Evolutionary conservation across 1,284 basidiomycete species (phyloP).

Genomic region (Acaromyces ingoldii): DNA sequence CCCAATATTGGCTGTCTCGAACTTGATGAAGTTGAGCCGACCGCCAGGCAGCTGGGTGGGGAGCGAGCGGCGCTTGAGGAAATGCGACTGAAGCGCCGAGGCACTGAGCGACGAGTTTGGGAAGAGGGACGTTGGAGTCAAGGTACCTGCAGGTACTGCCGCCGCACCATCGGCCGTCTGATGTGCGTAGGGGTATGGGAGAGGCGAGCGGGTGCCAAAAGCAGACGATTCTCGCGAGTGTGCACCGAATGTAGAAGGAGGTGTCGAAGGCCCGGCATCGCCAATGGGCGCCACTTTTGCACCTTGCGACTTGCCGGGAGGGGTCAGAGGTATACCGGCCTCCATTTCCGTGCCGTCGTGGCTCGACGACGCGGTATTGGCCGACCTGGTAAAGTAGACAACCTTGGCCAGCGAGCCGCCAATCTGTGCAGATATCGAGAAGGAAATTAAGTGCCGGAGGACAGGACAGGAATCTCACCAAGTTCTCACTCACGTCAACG

Average conservation of each 20-base stretch:
- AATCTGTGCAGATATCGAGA: slow-evolving; percentile 59
- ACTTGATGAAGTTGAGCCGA: slow-evolving; percentile 93
- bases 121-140: slow-evolving; percentile 40
- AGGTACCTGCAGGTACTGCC: slow-evolving; percentile 27
- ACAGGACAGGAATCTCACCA: neutral
- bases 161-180: slow-evolving; percentile 2
- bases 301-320: too few species aligned
- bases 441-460: neutral
- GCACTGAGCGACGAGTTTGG: slow-evolving; percentile 9
- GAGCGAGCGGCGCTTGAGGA: slow-evolving; percentile 39
- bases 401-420: slow-evolving; percentile 97
- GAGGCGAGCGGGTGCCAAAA: slow-evolving; percentile 9
- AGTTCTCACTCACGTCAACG: slow-evolving; percentile 31
- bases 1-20: slow-evolving; percentile 85
- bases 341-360: too few species aligned
- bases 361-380: too few species aligned
- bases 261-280: too few species aligned
- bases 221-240: slow-evolving; percentile 24
- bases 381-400: slow-evolving; percentile 73
- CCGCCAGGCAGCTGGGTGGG: slow-evolving; percentile 64
- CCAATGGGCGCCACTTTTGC: too few species aligned
- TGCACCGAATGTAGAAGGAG: too few species aligned
- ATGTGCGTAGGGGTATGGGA: slow-evolving; percentile 4
- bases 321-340: too few species aligned
- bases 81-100: slow-evolving; percentile 24